Evolutionary conservation across 2,329 filamentous ascomycete species (phyloP).

Genomic region (Saccharata proteae): DNA sequence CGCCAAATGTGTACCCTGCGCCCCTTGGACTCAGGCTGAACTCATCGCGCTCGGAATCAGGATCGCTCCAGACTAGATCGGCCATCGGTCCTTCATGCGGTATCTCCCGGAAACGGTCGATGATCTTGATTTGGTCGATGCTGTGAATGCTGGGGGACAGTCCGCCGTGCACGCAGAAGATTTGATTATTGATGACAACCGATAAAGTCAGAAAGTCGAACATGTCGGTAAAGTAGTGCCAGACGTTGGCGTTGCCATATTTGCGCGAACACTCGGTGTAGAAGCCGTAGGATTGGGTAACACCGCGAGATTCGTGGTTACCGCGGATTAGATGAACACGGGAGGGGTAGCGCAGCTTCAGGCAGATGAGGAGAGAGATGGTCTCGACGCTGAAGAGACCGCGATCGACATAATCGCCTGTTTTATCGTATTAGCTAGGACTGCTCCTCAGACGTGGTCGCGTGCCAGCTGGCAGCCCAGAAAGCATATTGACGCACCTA

Average conservation of each 20-base stretch:
- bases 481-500: slow-evolving; percentile 60
- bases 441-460: slow-evolving; percentile 9
- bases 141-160: slow-evolving; percentile 67
- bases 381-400: slow-evolving; percentile 98
- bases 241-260: slow-evolving; percentile 96
- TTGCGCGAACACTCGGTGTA: slow-evolving; percentile 97
- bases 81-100: slow-evolving; percentile 98
- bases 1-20: slow-evolving; percentile 93
- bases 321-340: slow-evolving; percentile 93
- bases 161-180: slow-evolving; percentile 96
- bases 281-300: slow-evolving; percentile 97
- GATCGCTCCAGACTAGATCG: slow-evolving; percentile 97
- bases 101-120: slow-evolving; percentile 96
- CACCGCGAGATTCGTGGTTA: slow-evolving; percentile 94
- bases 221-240: slow-evolving; percentile 99
- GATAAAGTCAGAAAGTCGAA: slow-evolving; percentile 96
- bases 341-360: slow-evolving; percentile 92
- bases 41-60: slow-evolving; percentile 92
- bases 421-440: background rate
- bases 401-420: slow-evolving; percentile 94
- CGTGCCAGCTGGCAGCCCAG: slow-evolving; percentile 12
- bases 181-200: slow-evolving; percentile 97
- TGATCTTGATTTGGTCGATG: slow-evolving; percentile 99
- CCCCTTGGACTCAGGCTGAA: slow-evolving; percentile 89
- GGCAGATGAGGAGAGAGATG: slow-evolving; percentile 90